Conservation (phyloP, 768 basidiomycete genomes). For the Guyanaporus albipodus region DNA sequence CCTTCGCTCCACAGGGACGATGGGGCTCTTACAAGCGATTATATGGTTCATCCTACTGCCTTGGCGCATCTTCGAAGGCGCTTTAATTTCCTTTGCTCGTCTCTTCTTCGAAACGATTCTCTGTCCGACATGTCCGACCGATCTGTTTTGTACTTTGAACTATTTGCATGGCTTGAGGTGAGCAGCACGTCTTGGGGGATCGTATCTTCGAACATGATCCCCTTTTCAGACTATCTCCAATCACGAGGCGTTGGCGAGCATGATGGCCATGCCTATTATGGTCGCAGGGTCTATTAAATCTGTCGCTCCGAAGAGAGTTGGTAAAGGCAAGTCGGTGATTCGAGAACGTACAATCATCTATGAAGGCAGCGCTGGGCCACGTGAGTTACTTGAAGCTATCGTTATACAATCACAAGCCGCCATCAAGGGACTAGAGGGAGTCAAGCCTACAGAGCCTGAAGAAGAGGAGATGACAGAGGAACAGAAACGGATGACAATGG, state of each 20-base stretch:
- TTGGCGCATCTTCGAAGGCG: constrained; percentile 87
- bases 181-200: neutral
- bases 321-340: constrained; percentile 45
- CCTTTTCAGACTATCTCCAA: constrained; percentile 75
- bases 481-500: constrained; percentile 78
- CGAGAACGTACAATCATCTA: constrained; percentile 84
- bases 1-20: constrained; percentile 74
- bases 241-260: constrained; percentile 88
- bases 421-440: constrained; percentile 77
- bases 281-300: constrained; percentile 66
- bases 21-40: constrained; percentile 82
- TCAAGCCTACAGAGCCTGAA: constrained; percentile 44
- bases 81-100: constrained; percentile 85
- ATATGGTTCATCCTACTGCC: constrained; percentile 87
- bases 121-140: constrained; percentile 93
- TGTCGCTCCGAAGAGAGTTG: constrained; percentile 52
- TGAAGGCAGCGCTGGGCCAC: constrained; percentile 86
- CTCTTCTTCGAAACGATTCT: constrained; percentile 87
- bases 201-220: constrained; percentile 3
- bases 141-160: constrained; percentile 76
- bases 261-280: constrained; percentile 98
- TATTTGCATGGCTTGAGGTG: constrained; percentile 93
- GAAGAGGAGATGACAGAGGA: constrained; percentile 81
- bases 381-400: constrained; percentile 87
- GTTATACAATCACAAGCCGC: constrained; percentile 93